phyloP scores from a whole-genome alignment of 2,329 filamentous ascomycete genomes.

The Mollisiaceae sp. region DNA sequence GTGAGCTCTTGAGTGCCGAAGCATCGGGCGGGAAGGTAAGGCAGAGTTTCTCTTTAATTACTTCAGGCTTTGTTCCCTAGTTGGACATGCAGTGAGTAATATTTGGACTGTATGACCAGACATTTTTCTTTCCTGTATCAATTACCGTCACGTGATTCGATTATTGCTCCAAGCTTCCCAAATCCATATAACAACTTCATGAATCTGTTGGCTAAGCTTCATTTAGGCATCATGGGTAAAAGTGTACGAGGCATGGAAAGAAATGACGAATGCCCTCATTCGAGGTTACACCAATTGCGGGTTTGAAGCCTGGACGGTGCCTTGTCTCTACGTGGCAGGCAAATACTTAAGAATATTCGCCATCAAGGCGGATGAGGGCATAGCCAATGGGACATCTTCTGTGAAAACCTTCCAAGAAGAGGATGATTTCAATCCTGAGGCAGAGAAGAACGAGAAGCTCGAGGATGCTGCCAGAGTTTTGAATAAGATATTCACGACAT shows the following conservation, averaged over 20 bases:
- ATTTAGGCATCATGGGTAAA: conserved; percentile 62
- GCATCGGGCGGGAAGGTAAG: conserved; percentile 46
- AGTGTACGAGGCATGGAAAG: conserved; percentile 89
- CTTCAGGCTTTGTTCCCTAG: not conserved
- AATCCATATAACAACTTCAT: not conserved
- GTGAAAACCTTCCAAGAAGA: conserved; percentile 58
- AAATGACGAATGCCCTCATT: conserved; percentile 76
- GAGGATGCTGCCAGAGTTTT: conserved; percentile 90
- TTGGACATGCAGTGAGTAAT: not conserved
- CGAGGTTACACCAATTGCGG: conserved; percentile 78
- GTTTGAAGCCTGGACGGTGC: conserved; percentile 91
- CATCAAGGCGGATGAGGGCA: conserved; percentile 83
- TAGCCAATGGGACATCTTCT: conserved; percentile 41
- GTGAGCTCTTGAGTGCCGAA: conserved; percentile 72
- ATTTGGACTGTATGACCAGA: not conserved
- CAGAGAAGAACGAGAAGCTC: conserved; percentile 80
- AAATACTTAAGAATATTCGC: conserved; percentile 88
- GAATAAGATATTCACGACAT: conserved; percentile 90
- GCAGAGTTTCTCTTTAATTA: not conserved
- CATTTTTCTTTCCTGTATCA: not conserved
- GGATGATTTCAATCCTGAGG: conserved; percentile 81
- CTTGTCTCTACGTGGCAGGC: conserved; percentile 84
- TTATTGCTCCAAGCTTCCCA: not conserved
- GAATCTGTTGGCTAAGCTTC: not conserved
- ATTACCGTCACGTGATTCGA: not conserved